Evolutionary conservation across 805 yeast species (phyloP), one percentile per base, ranked within the genome.

Genomic region (Phaffomyces opuntiae): DNA sequence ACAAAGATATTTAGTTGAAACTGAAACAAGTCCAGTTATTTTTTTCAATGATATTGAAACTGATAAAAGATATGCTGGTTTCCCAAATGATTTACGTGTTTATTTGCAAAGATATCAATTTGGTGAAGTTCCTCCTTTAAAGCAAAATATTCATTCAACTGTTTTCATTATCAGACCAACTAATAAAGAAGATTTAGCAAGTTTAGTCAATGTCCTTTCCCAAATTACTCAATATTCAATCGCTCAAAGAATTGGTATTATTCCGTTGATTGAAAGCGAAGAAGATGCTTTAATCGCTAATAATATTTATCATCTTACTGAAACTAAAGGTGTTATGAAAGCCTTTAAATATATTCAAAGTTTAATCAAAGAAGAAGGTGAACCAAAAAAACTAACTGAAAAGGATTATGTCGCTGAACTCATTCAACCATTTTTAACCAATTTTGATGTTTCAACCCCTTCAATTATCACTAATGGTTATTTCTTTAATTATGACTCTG

Each of bases 211-310:
- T 9, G 67, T 80, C 32, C 55, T 82, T 2, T 69, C 72, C 25
- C 62, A 75, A 3, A 66, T 80, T 3, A 55, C 80, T n/a, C 68
- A 73, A 12, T 73, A 77, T 38, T 78, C 79, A 1, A 71, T 85
- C 16, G 87, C 96, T 0, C 84, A 89, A 52, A 83, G 90, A 61
- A 58, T 91, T 43, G 99, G 97, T 7, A 50, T 91, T 3, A 67
- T 91, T n/a, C 96, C 98, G 0, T 47, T 84, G 3, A 49, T 54
- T 26, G 49, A 55, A 4, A 53, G 50, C 9, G 52, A 48, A 17
- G 51, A 49, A 3, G 60, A 58, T 34, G 42, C 44, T 33, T 24
- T 47, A 3, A 41, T 44, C 19, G 55, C 57, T 41, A 50, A 58
- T 44, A 36, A 53, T 26, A 25, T 52, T 38, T 49, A 51, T 45